Conservation (phyloP, 768 basidiomycete genomes). For the Candolleomyces eurysporus region DNA sequence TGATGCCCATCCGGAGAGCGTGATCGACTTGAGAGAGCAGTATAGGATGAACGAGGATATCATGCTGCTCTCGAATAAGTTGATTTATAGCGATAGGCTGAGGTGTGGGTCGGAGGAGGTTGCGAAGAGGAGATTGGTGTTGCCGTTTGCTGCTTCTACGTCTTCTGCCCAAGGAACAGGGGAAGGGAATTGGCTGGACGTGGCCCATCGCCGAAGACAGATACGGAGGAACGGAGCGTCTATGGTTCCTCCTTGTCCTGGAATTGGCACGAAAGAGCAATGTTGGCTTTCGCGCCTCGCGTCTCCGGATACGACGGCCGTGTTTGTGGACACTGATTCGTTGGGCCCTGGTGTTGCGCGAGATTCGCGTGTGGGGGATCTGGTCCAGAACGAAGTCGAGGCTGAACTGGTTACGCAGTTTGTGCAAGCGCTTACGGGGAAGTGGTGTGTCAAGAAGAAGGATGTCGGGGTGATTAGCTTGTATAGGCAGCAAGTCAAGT, state of each 20-base stretch:
- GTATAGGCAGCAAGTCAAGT: constrained; percentile 95
- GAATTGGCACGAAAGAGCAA: neutral
- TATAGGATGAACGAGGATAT: constrained; percentile 81
- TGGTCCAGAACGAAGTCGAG: constrained; percentile 88
- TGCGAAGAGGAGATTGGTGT: constrained; percentile 52
- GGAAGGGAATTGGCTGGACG: neutral
- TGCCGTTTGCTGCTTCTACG: constrained; percentile 39
- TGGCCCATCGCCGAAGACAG: neutral
- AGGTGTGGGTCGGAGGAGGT: constrained; percentile 76
- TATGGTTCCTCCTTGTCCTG: neutral
- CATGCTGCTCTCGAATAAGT: constrained; percentile 16
- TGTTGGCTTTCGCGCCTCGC: constrained; percentile 3
- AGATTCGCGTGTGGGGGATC: constrained; percentile 82
- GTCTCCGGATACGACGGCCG: constrained; percentile 61
- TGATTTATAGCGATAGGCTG: constrained; percentile 15
- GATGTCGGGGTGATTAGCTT: constrained; percentile 89
- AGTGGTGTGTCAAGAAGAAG: constrained; percentile 58
- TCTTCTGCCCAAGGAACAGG: neutral
- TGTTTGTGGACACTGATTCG: constrained; percentile 92
- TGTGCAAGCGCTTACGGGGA: constrained; percentile 55
- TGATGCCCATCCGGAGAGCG: constrained; percentile 80
- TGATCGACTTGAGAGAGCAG: constrained; percentile 83
- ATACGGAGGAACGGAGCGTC: neutral
- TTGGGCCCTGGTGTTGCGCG: constrained; percentile 52
- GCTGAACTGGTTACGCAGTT: constrained; percentile 69